Evolutionary conservation across 2,329 filamentous ascomycete species (phyloP), one percentile per base, ranked within the genome.

Genomic region (Arthrobotrys megalospora): DNA sequence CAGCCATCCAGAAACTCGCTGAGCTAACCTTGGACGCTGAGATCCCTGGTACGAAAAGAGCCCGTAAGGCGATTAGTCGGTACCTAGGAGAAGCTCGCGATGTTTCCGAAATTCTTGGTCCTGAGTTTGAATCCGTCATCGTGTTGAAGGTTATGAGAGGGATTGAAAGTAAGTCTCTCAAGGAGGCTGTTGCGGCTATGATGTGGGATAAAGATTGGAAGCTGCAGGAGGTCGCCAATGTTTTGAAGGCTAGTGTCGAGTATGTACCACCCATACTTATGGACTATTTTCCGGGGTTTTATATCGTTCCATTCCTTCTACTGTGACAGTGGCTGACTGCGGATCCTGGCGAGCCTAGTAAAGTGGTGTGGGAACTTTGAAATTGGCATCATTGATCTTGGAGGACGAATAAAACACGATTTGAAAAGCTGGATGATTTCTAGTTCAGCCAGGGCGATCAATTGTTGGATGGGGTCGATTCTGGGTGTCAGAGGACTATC

Each of bases 191-290:
- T 12, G 21, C 60, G 1, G 10, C n/a, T 3, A 34, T 48, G n/a
- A 64, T 64, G 60, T 64, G 21, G 21, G 43, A 48, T 14, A 64
- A 47, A 24, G 38, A 34, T 2, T 64, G 41, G 60, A 64, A 16
- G 11, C 21, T 64, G 11, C 10, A 19, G 4, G 16, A 34, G 8
- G 6, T 64, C 8, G n/a, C 16, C 6, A 14, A 34, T 1, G 11
- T 36, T 2, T 64, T 64, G 41, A 64, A 1, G n/a, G 21, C 60
- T 14, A 48, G 21, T 48, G 41, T 34, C 12, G 43, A 48, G 60
- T 64, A 48, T 7, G 60, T 60, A 43, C 21, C 8, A n/a, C 24
- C 14, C 48, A 28, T 52, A 7, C 24, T 52, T 52, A 3, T 1
- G 3, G 5, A 8, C n/a, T 10, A 3, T 48, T 7, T 48, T 16